phyloP scores from a whole-genome alignment of 1,284 basidiomycete genomes.

The Trametes hirsuta region DNA sequence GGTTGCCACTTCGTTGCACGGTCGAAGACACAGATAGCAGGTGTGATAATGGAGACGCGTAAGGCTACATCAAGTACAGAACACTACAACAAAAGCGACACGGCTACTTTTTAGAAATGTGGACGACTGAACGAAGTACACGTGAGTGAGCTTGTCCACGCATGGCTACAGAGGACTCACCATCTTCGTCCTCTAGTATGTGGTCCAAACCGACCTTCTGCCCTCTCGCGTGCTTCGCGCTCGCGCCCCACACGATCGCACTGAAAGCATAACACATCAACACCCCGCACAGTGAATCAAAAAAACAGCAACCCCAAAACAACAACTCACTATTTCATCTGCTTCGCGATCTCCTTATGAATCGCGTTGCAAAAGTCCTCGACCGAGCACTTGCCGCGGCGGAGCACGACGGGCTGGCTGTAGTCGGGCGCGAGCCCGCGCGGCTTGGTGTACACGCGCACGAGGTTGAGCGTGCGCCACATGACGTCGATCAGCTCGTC shows the following conservation, averaged over 20 bases:
- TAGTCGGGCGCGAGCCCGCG: slow-evolving; percentile 93
- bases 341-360: slow-evolving; percentile 92
- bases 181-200: slow-evolving; percentile 88
- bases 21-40: neutral
- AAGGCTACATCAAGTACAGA: slow-evolving; percentile 23
- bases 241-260: slow-evolving; percentile 91
- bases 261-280: slow-evolving; percentile 43
- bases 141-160: neutral
- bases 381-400: slow-evolving; percentile 73
- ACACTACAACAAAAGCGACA: neutral
- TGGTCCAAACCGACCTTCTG: slow-evolving; percentile 96
- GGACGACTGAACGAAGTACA: slow-evolving; percentile 62
- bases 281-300: neutral
- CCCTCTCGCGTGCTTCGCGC: slow-evolving; percentile 94
- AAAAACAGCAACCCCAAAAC: too few relatives aligned
- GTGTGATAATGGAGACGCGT: slow-evolving; percentile 12
- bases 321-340: slow-evolving; percentile 82
- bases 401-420: slow-evolving; percentile 76
- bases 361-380: slow-evolving; percentile 93
- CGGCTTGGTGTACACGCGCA: slow-evolving; percentile 96
- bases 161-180: slow-evolving; percentile 43
- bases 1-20: neutral
- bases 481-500: slow-evolving; percentile 93
- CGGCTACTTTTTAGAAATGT: slow-evolving; percentile 79
- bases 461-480: slow-evolving; percentile 90